These are phyloP conservation scores for Acacia pycnantha DNA, from an alignment of 331 rosid genomes.

Conservation along the genomic window DNA sequence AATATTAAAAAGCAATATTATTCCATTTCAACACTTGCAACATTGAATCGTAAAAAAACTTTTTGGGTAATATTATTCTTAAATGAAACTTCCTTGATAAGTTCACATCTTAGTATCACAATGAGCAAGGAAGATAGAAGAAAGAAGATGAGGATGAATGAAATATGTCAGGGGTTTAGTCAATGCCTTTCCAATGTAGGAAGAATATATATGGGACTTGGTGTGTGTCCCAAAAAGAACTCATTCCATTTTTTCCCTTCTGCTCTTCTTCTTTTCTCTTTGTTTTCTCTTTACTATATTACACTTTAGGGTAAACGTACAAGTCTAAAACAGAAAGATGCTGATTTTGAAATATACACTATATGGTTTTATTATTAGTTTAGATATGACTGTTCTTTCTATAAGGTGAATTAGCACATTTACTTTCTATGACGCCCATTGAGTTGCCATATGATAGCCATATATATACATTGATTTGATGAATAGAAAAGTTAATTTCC, in stretches of 20 bases:
- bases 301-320: background rate
- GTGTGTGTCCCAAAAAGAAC: background rate
- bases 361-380: background rate
- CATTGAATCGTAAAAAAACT: too few relatives aligned
- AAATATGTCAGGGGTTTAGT: background rate
- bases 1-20: too few relatives aligned
- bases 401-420: background rate
- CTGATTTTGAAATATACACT: background rate
- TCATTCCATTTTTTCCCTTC: background rate
- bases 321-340: background rate
- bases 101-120: background rate
- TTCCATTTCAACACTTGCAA: too few relatives aligned
- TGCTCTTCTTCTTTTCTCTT: background rate
- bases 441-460: background rate
- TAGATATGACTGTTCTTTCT: background rate
- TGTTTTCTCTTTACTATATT: background rate
- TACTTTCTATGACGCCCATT: background rate
- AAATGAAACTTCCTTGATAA: rapidly evolving
- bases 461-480: background rate
- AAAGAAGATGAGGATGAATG: background rate
- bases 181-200: background rate
- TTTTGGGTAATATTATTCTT: too few relatives aligned
- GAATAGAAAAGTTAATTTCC: background rate
- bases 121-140: background rate
- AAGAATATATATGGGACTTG: background rate